Evolutionary conservation across 2,329 filamentous ascomycete genomes (phyloP).

Genomic region (Lasiodiplodia sp.): DNA sequence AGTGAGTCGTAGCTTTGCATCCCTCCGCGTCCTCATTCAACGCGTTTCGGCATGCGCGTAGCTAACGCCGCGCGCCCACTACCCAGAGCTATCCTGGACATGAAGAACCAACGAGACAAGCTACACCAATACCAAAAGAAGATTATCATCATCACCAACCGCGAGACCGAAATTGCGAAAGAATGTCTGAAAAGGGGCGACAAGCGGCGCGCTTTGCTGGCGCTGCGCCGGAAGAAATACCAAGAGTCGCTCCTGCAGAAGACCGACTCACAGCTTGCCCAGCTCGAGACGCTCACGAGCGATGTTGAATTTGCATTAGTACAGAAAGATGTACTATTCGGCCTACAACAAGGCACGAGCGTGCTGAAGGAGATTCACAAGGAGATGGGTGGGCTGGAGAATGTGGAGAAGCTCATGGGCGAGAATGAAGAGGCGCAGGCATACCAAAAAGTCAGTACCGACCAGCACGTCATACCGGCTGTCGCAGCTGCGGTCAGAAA

Average conservation of each 20-base stretch:
- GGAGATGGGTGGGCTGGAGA: slow-evolving; percentile 95
- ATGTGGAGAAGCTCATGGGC: slow-evolving; percentile 93
- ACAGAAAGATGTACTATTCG: slow-evolving; percentile 94
- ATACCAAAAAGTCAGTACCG: slow-evolving; percentile 77
- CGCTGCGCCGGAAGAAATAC: slow-evolving; percentile 94
- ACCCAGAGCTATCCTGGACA: slow-evolving; percentile 88
- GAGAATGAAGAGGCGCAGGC: slow-evolving; percentile 89
- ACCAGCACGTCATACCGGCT: slow-evolving; percentile 2
- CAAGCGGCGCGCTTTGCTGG: slow-evolving; percentile 82
- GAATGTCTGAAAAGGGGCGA: slow-evolving; percentile 82
- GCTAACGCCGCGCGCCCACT: slow-evolving; percentile 28
- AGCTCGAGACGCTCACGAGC: slow-evolving; percentile 85
- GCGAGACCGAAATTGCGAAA: slow-evolving; percentile 85
- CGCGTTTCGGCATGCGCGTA: background rate
- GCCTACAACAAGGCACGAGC: slow-evolving; percentile 86
- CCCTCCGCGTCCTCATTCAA: slow-evolving; percentile 31
- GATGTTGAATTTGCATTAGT: slow-evolving; percentile 96
- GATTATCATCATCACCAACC: slow-evolving; percentile 83
- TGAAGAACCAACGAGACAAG: slow-evolving; percentile 97
- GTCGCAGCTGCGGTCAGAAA: background rate
- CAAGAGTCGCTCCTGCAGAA: slow-evolving; percentile 88
- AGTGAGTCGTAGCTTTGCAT: slow-evolving; percentile 61
- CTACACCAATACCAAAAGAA: slow-evolving; percentile 95
- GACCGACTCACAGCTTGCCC: slow-evolving; percentile 92
- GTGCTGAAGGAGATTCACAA: slow-evolving; percentile 90